A percentile compares a stretch with the other conserved stretches of the same genome.
These are phyloP conservation scores for Eucalyptus dawsonii DNA, from an alignment of 345 rosid genomes.

Conservation along the genomic window DNA sequence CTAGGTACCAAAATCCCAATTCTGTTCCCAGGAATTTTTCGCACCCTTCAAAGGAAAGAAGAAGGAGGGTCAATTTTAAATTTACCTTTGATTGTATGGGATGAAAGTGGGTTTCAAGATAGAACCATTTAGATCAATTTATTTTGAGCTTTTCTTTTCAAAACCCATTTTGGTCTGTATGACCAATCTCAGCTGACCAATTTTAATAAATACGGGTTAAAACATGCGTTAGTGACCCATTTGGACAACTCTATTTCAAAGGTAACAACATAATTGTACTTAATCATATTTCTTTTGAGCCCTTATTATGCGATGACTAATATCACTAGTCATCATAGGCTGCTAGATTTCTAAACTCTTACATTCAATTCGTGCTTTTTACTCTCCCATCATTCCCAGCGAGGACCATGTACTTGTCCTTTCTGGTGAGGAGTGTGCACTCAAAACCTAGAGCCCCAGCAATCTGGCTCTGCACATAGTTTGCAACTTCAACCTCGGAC, in stretches of 20 bases:
- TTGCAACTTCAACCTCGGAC: slow-evolving; percentile 10
- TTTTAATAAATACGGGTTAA: too few relatives aligned
- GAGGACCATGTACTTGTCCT: slow-evolving; percentile 11
- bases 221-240: background rate
- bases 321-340: background rate
- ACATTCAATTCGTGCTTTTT: background rate
- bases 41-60: background rate
- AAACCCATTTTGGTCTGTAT: background rate
- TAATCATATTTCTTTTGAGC: background rate
- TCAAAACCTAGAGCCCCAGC: background rate
- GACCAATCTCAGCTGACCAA: too few relatives aligned
- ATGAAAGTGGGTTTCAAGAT: background rate
- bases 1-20: background rate
- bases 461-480: slow-evolving; percentile 5
- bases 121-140: background rate
- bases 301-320: background rate
- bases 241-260: background rate
- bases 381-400: slow-evolving; percentile 17
- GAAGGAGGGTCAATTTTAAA: background rate
- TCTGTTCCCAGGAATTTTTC: background rate
- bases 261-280: background rate
- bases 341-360: background rate
- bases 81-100: background rate
- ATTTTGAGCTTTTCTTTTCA: background rate
- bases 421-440: slow-evolving; percentile 9